These are phyloP conservation scores for Nymphaea colorata DNA, from an alignment of 164 flowering plant genomes.

Conservation along the genomic window DNA sequence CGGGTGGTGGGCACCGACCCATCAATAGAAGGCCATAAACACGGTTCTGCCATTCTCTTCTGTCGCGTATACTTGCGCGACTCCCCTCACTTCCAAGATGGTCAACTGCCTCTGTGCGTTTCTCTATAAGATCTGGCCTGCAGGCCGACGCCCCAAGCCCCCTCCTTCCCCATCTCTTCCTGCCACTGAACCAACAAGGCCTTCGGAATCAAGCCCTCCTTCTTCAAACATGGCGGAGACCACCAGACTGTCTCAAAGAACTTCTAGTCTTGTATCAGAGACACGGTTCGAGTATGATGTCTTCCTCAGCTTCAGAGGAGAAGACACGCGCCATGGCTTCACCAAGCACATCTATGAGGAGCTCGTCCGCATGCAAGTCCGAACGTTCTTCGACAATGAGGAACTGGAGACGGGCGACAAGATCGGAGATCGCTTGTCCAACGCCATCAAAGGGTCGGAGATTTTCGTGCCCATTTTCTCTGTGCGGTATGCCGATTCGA, in stretches of 20 bases:
- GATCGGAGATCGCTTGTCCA: background rate
- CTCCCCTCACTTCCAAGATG: no score
- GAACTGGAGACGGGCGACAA: conserved; percentile 4
- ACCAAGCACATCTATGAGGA: conserved; percentile 1
- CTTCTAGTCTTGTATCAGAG: no score
- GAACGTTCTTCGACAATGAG: conserved; percentile 6
- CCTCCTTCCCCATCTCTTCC: background rate
- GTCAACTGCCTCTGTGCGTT: background rate
- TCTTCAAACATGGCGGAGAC: background rate
- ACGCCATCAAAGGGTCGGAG: conserved; percentile 5
- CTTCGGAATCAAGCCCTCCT: background rate
- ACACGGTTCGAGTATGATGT: background rate
- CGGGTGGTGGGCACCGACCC: no score
- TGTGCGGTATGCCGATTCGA: conserved; percentile 1
- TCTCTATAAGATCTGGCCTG: background rate
- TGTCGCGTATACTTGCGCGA: no score
- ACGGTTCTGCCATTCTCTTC: no score
- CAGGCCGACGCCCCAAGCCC: background rate
- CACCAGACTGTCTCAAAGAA: background rate
- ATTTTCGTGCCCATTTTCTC: conserved; percentile 5
- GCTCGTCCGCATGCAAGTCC: background rate
- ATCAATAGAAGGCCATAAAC: no score
- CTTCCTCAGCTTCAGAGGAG: conserved; percentile 4
- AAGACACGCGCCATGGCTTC: conserved; percentile 5
- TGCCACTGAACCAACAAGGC: background rate